These are phyloP conservation scores for Populus hybrid DNA, from an alignment of 441 rosid species.

Conservation along the genomic window DNA sequence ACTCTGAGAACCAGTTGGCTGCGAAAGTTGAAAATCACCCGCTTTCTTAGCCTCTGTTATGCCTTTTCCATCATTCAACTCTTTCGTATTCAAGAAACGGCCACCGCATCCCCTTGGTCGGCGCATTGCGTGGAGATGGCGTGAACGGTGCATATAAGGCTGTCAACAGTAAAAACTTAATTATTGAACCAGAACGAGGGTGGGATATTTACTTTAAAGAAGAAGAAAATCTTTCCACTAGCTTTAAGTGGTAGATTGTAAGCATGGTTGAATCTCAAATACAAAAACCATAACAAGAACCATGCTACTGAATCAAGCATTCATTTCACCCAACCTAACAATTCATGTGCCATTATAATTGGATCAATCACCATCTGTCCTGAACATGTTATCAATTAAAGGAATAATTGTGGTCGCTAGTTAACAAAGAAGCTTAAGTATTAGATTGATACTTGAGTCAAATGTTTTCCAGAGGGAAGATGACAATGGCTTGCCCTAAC, in stretches of 20 bases:
- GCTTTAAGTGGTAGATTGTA: background rate
- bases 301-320: background rate
- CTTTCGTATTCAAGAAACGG: constrained; percentile 73
- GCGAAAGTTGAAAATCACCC: constrained; percentile 21
- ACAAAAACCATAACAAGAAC: background rate
- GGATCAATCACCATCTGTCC: background rate
- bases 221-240: background rate
- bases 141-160: constrained; percentile 89
- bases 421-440: background rate
- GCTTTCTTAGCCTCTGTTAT: constrained; percentile 34
- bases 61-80: constrained; percentile 19
- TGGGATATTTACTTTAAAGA: background rate
- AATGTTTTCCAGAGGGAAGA: background rate
- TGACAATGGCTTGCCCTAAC: background rate
- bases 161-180: constrained; percentile 28
- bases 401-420: background rate
- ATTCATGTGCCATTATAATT: background rate
- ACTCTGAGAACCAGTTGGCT: constrained; percentile 59
- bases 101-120: constrained; percentile 92
- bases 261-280: background rate
- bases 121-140: constrained; percentile 92
- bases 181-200: background rate
- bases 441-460: background rate
- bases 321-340: background rate
- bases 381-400: background rate